phyloP scores from a whole-genome alignment of 106 monocot genomes.

The Dendrobium catenatum region DNA sequence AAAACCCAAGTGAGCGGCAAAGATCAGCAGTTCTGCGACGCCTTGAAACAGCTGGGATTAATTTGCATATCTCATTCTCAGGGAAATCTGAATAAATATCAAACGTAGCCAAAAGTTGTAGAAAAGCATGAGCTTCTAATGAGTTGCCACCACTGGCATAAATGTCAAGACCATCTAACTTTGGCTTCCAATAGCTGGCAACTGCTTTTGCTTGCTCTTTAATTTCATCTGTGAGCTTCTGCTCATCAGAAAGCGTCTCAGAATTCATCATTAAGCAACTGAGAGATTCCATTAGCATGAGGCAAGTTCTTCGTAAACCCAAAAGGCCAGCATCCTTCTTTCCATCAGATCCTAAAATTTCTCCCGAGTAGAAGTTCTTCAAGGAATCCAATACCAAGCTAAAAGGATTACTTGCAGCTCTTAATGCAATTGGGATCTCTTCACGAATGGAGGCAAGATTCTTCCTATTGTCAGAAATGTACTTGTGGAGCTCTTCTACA shows the following conservation, averaged over 20 bases:
- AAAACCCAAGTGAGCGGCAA: slow-evolving; percentile 64
- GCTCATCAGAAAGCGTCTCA: slow-evolving; percentile 12
- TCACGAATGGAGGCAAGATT: slow-evolving; percentile 75
- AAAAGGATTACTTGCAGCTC: slow-evolving; percentile 47
- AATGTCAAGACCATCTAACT: slow-evolving; percentile 58
- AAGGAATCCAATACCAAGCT: slow-evolving; percentile 59
- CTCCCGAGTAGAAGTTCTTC: slow-evolving; percentile 77
- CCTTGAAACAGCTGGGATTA: slow-evolving; percentile 69
- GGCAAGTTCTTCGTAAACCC: slow-evolving; percentile 80
- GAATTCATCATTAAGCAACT: slow-evolving; percentile 22
- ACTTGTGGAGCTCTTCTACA: slow-evolving; percentile 67
- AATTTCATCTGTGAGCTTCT: slow-evolving; percentile 34
- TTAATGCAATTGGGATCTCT: slow-evolving; percentile 69
- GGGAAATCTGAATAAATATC: slow-evolving; percentile 53
- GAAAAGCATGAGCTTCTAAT: slow-evolving; percentile 83
- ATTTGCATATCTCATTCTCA: slow-evolving; percentile 62
- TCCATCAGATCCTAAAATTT: slow-evolving; percentile 48
- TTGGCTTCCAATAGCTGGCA: slow-evolving; percentile 69
- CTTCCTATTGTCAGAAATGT: slow-evolving; percentile 87
- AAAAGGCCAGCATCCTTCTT: slow-evolving; percentile 84
- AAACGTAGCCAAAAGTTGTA: slow-evolving; percentile 86
- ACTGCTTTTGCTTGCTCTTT: slow-evolving; percentile 59
- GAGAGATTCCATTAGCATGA: slow-evolving; percentile 94
- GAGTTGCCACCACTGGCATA: slow-evolving; percentile 69
- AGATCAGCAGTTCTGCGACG: slow-evolving; percentile 72